These are phyloP conservation scores for Spergularia bocconei DNA, from an alignment of 148 eudicot species.

Conservation along the genomic window DNA sequence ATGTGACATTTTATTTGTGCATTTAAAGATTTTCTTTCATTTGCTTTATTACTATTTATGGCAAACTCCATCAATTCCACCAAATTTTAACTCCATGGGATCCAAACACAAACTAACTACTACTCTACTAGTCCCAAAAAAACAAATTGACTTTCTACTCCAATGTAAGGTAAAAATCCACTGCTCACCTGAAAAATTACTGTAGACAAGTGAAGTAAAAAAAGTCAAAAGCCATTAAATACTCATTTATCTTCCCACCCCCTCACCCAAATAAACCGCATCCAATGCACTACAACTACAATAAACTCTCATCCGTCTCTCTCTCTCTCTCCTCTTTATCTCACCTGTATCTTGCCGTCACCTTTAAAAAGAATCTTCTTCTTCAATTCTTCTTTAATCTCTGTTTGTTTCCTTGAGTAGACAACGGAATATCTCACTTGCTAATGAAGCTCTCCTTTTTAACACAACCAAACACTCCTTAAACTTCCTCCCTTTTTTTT, in stretches of 20 bases:
- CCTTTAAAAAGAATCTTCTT: not conserved
- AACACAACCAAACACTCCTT: not conserved
- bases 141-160: not conserved
- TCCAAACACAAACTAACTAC: too few relatives aligned
- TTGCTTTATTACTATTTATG: too few relatives aligned
- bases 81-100: too few relatives aligned
- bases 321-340: constrained; percentile 5
- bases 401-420: not conserved
- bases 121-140: too few relatives aligned
- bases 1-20: too few relatives aligned
- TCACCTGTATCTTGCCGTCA: constrained; percentile 8
- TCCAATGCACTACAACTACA: not conserved
- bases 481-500: not conserved
- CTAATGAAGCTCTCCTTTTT: not conserved
- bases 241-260: not conserved
- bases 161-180: not conserved
- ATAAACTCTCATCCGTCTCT: not conserved
- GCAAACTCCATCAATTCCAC: too few relatives aligned
- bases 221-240: constrained; percentile 25
- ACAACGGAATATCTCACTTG: not conserved
- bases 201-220: not conserved
- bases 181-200: not conserved
- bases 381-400: not conserved
- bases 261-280: constrained; percentile 16
- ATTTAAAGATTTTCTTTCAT: too few relatives aligned